Conservation (phyloP, 2,329 filamentous ascomycete species). For the Colletotrichum orbiculare region DNA sequence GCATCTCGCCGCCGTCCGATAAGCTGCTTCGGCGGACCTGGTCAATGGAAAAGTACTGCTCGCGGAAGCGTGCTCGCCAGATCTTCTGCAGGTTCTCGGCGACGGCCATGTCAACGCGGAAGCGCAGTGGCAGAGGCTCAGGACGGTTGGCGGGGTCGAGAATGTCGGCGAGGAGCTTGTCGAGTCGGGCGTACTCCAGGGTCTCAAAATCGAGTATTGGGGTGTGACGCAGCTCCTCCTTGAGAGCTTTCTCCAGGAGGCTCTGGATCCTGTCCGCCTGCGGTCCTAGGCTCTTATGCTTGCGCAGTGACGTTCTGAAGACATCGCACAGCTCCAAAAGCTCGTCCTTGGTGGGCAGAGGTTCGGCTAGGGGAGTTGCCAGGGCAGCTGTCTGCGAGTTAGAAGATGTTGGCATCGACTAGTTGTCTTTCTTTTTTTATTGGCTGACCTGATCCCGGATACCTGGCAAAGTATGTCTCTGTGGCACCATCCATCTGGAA, state of each 20-base stretch:
- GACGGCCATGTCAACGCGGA: conserved; percentile 48
- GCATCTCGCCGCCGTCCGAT: conserved; percentile 50
- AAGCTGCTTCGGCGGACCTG: conserved; percentile 52
- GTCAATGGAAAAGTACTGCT: conserved; percentile 59
- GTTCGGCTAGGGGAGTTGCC: conserved; percentile 15
- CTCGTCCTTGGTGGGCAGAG: conserved; percentile 18
- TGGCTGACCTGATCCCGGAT: conserved; percentile 31
- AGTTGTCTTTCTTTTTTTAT: no score
- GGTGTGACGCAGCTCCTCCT: conserved; percentile 49
- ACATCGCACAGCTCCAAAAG: conserved; percentile 56
- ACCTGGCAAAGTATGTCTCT: conserved; percentile 29
- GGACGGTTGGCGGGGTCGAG: conserved; percentile 45
- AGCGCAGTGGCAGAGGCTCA: conserved; percentile 42
- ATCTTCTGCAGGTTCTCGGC: conserved; percentile 53
- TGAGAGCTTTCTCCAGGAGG: conserved; percentile 52
- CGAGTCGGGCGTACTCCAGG: conserved; percentile 52
- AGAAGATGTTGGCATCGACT: not conserved
- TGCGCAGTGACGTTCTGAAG: conserved; percentile 49
- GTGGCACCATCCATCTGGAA: conserved; percentile 31
- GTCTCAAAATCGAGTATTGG: conserved; percentile 52
- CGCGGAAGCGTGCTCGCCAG: conserved; percentile 58
- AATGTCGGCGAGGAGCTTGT: conserved; percentile 57
- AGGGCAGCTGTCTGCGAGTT: conserved; percentile 12
- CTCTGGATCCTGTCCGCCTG: conserved; percentile 49
- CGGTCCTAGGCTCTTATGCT: conserved; percentile 45